Conservation (phyloP, 1,284 basidiomycete species). For the Ustilago nuda region DNA sequence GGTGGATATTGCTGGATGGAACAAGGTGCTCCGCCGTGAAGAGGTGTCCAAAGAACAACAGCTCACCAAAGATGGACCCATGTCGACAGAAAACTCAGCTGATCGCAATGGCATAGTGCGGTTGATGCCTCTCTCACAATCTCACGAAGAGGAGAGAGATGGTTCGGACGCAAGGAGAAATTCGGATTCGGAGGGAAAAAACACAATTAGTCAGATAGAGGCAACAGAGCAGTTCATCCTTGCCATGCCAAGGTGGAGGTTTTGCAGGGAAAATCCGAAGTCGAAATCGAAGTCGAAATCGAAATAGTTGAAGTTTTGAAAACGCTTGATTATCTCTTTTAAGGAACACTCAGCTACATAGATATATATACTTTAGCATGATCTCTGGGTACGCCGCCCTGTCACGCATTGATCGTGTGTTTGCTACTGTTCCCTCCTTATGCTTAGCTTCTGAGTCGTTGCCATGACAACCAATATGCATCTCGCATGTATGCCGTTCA, state of each 20-base stretch:
- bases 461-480: too few relatives aligned
- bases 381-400: too few relatives aligned
- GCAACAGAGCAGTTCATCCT: constrained; percentile 15
- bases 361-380: too few relatives aligned
- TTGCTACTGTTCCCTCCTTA: too few relatives aligned
- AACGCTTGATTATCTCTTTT: too few relatives aligned
- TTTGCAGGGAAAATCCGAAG: background rate
- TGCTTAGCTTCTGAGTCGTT: too few relatives aligned
- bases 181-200: constrained; percentile 20
- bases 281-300: too few relatives aligned
- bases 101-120: background rate
- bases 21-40: constrained; percentile 5
- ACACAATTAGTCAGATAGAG: background rate
- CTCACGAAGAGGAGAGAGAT: background rate
- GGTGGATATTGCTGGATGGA: constrained; percentile 3
- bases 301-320: too few relatives aligned
- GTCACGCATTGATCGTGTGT: too few relatives aligned
- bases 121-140: background rate
- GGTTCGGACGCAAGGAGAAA: constrained; percentile 23
- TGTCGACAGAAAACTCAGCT: constrained; percentile 16
- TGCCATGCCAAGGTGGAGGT: constrained; percentile 19
- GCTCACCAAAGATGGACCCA: constrained; percentile 4
- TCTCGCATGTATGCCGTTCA: too few relatives aligned
- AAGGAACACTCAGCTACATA: too few relatives aligned
- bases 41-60: constrained; percentile 2